Evolutionary conservation across 2,329 filamentous ascomycete genomes (phyloP).

Genomic region (Canariomyces notabilis): DNA sequence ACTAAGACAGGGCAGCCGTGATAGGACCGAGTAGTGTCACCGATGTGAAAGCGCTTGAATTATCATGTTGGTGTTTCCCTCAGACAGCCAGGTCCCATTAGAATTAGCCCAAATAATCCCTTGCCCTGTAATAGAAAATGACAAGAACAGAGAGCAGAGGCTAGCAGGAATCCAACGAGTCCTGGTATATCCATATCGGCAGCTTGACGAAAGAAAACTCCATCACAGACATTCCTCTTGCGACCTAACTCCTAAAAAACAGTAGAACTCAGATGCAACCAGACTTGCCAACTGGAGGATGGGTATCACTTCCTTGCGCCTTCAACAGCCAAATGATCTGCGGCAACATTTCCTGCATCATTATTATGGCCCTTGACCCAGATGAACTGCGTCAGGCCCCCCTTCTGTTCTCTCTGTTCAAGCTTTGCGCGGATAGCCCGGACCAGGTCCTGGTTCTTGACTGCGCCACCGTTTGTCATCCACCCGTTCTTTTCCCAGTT

Average conservation of each 20-base stretch:
- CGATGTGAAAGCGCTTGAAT: too few species aligned
- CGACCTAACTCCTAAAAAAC: background rate
- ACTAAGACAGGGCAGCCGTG: too few species aligned
- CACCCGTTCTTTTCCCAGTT: constrained; percentile 74
- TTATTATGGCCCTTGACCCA: constrained; percentile 87
- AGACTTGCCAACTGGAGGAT: background rate
- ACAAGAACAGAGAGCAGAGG: too few species aligned
- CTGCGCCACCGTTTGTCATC: constrained; percentile 65
- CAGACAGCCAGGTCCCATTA: too few species aligned
- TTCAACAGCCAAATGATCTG: constrained; percentile 68
- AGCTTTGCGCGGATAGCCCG: constrained; percentile 66
- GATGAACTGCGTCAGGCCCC: constrained; percentile 63
- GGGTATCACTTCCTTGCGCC: constrained; percentile 15
- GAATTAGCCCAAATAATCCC: too few species aligned
- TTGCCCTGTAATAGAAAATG: too few species aligned
- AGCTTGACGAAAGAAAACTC: background rate
- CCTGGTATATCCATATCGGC: too few species aligned
- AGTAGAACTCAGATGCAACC: background rate
- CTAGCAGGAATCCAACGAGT: too few species aligned
- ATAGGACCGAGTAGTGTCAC: too few species aligned
- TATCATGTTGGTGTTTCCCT: too few species aligned
- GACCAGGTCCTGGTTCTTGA: constrained; percentile 85
- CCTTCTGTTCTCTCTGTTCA: constrained; percentile 57
- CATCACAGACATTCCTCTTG: background rate
- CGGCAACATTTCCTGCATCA: constrained; percentile 70